Conservation (phyloP, 352 stramenopile genomes). For the Phytophthora pinifolia region DNA sequence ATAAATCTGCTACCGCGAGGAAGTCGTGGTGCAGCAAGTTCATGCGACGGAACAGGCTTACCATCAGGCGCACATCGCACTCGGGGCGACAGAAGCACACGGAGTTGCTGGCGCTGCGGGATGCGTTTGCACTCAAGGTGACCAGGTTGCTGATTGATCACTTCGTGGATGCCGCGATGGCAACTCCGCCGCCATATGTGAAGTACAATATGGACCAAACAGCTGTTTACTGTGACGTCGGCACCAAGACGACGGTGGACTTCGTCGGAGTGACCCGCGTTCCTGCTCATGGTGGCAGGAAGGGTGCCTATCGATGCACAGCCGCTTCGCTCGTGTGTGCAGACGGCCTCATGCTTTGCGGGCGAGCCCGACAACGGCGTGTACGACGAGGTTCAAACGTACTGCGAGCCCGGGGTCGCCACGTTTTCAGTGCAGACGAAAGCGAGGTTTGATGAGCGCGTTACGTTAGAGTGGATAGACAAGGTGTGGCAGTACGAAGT, state of each 20-base stretch:
- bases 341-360: background rate
- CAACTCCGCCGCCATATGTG: background rate
- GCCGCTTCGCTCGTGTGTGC: background rate
- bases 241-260: background rate
- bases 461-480: background rate
- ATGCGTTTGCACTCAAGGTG: background rate
- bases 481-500: background rate
- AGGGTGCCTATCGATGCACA: background rate
- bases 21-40: conserved; percentile 1
- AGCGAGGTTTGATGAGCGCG: background rate
- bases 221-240: background rate
- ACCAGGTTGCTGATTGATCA: background rate
- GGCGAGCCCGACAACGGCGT: background rate
- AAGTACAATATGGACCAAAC: conserved; percentile 6
- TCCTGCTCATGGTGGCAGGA: background rate
- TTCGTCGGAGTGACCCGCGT: background rate
- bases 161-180: background rate
- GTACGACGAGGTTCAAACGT: background rate
- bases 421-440: background rate
- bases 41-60: background rate
- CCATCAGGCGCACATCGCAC: background rate
- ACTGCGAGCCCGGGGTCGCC: background rate
- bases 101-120: background rate
- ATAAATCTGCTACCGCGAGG: background rate
- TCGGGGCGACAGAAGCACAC: background rate